Percentiles rank a stretch among this genome's conserved stretches.
These are phyloP conservation scores for Candida easanensis DNA, from an alignment of 805 yeast species.

Conservation along the genomic window DNA sequence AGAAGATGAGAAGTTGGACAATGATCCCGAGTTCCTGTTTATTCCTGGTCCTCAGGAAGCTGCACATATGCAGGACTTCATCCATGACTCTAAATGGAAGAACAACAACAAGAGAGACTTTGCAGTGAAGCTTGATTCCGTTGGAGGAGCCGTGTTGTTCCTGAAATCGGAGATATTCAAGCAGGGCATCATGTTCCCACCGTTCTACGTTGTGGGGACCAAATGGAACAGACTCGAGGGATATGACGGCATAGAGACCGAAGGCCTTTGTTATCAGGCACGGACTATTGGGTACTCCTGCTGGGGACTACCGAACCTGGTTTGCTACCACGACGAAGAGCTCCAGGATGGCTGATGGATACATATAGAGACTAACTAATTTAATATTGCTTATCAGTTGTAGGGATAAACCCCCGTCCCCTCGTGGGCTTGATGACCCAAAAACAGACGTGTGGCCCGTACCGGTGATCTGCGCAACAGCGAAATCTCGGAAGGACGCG, in stretches of 20 bases:
- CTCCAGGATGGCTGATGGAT: conserved; percentile 5
- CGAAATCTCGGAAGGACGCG: no score
- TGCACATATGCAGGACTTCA: conserved; percentile 21
- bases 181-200: conserved; percentile 46
- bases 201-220: conserved; percentile 43
- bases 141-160: conserved; percentile 51
- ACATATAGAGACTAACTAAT: no score
- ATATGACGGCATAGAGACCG: conserved; percentile 53
- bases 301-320: conserved; percentile 47
- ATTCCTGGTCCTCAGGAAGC: conserved; percentile 28
- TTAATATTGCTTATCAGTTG: no score
- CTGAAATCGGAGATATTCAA: conserved; percentile 40
- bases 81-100: conserved; percentile 7
- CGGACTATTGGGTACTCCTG: conserved; percentile 43
- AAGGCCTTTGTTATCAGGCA: conserved; percentile 49
- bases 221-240: conserved; percentile 46
- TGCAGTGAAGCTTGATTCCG: conserved; percentile 40
- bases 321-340: conserved; percentile 35
- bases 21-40: conserved; percentile 23
- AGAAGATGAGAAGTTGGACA: conserved; percentile 15
- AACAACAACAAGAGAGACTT: conserved; percentile 12
- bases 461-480: no score
- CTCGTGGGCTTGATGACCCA: no score
- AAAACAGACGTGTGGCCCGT: no score
- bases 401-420: no score